Evolutionary conservation across 495 filamentous ascomycete genomes (phyloP).

Genomic region (Trichoderma parareesei): DNA sequence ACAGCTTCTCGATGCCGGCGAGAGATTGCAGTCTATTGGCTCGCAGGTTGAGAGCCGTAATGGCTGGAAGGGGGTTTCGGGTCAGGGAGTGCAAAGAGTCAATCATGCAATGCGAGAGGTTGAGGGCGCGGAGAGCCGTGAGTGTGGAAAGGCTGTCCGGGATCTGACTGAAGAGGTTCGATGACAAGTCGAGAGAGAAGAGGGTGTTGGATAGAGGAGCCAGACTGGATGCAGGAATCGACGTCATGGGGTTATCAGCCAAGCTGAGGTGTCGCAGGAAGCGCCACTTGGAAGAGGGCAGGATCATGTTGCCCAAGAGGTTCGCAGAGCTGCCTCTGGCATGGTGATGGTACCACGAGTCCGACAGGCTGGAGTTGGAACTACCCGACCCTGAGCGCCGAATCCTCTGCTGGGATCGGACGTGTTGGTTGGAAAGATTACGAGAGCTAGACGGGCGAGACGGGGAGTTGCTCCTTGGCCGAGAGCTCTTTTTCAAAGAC

Average conservation of each 20-base stretch:
- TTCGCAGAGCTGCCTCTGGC: slow-evolving; percentile 63
- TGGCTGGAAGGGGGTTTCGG: slow-evolving; percentile 82
- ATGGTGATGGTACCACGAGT: slow-evolving; percentile 50
- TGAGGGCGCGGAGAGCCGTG: slow-evolving; percentile 75
- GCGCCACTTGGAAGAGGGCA: slow-evolving; percentile 85
- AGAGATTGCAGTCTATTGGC: slow-evolving; percentile 82
- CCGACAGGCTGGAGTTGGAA: slow-evolving; percentile 79
- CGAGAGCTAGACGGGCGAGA: slow-evolving; percentile 63
- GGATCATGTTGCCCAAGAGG: slow-evolving; percentile 51
- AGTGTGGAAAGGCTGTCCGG: slow-evolving; percentile 80
- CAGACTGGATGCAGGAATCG: slow-evolving; percentile 64
- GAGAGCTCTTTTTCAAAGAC: slow-evolving; percentile 32
- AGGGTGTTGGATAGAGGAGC: slow-evolving; percentile 76
- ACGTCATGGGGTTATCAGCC: slow-evolving; percentile 81
- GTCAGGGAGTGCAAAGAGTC: slow-evolving; percentile 84
- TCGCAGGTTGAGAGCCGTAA: slow-evolving; percentile 85
- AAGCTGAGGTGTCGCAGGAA: slow-evolving; percentile 87
- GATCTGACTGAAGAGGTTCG: slow-evolving; percentile 83
- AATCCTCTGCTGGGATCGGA: slow-evolving; percentile 55
- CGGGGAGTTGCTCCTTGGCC: slow-evolving; percentile 71
- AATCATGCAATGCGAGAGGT: slow-evolving; percentile 95
- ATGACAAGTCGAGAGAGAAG: slow-evolving; percentile 83
- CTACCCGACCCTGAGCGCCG: slow-evolving; percentile 83
- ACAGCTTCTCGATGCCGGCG: slow-evolving; percentile 81
- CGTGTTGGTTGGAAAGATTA: slow-evolving; percentile 45